Base-by-base conservation (phyloP, 1,139 yeast species). In the Pneumocystis murina region DNA sequence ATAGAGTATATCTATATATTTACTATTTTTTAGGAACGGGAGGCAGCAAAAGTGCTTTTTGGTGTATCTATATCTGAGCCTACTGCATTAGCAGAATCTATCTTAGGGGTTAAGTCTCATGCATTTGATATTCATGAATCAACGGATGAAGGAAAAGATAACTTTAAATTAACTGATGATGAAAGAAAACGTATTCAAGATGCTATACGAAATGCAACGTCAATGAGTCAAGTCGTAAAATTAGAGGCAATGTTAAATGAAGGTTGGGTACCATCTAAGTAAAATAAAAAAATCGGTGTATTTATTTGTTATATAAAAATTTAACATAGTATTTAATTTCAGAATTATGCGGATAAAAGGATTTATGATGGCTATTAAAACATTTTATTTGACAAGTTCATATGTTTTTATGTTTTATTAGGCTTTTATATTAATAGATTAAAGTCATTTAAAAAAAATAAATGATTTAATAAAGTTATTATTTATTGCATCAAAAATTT, bases 211-310 rank as follows among this genome's bases (percentile, higher is more conserved):
- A 75, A 74, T 43, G 95, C 96, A 0, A 78, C 82, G 3, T 83
- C 85, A 63, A 72, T 90, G 66, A 86, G 80, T 16, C 96, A 90
- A 68, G 85, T 90, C 16, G 88, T 85, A 67, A 75, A 82, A 62
- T 81, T 90, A 38, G 95, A 88, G 72, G 75, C 76, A 30, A 64
- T 63, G 60, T 55, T 67, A 40, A 63, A 61, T 28, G 67, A 65
- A 48, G 67, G 67, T 12, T 61, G 65, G 41, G 61, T 65, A 48
- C 67, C 67, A 55, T 20, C 41, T 12, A 40, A 58, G 12, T 38
- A 30, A 12, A 24, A 58, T 58, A 24, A 10, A 24, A 20, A 58
- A 39, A 57, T 57, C 39, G 17, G 5, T 28, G 20, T 38, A 30
- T 58, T 48, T 24, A 28, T 14, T 7, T 41, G 3, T 24, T 48